Percentiles rank a stretch among this genome's conserved stretches.
phyloP scores from a whole-genome alignment of 208 protist species.

The Phytomonas sp. region DNA sequence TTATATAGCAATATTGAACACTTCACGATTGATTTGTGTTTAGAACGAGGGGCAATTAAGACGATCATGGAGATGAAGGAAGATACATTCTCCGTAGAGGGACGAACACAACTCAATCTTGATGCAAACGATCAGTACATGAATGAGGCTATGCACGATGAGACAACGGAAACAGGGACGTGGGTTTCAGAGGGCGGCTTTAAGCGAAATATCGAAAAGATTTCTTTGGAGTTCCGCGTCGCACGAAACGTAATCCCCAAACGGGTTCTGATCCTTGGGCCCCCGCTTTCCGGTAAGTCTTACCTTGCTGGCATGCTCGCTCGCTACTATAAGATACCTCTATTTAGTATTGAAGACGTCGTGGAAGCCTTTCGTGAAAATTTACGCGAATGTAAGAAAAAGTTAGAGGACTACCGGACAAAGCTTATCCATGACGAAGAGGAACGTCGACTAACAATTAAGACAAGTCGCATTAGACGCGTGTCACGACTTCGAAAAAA shows the following conservation, averaged over 20 bases:
- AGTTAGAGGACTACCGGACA: constrained; percentile 15
- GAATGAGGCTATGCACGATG: background rate
- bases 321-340: constrained; percentile 72
- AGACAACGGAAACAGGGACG: constrained; percentile 2
- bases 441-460: constrained; percentile 34
- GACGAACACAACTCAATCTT: background rate
- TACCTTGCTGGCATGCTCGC: constrained; percentile 46
- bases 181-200: constrained; percentile 83
- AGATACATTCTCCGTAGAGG: constrained; percentile 20
- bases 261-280: constrained; percentile 78
- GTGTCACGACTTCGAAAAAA: background rate
- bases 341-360: constrained; percentile 50
- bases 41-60: constrained; percentile 60
- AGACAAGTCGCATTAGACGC: constrained; percentile 11
- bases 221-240: constrained; percentile 72
- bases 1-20: constrained; percentile 78
- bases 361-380: constrained; percentile 10
- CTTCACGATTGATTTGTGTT: constrained; percentile 81
- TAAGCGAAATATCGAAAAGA: constrained; percentile 39
- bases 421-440: constrained; percentile 28
- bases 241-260: constrained; percentile 65
- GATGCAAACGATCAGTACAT: background rate
- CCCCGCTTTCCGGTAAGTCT: constrained; percentile 85
- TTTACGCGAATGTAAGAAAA: constrained; percentile 20
- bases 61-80: constrained; percentile 64